Evolutionary conservation across 2,329 filamentous ascomycete genomes (phyloP), one percentile per base, ranked within the genome.

Genomic region (Coleophoma cylindrospora): DNA sequence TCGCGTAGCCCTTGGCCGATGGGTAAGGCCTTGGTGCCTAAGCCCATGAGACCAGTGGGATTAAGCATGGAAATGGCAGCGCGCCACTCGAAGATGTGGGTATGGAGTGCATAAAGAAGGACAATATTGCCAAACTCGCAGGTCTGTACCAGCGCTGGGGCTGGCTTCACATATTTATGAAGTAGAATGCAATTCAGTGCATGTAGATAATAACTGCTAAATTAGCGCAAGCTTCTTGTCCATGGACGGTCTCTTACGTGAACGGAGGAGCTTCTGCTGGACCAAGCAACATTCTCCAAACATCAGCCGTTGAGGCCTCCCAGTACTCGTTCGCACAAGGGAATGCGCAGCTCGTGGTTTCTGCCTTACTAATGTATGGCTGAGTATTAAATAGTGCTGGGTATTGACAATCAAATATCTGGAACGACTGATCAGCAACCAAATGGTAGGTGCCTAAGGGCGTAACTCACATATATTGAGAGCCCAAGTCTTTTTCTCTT

Each of bases 31-130:
- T 54, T 54, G 33, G 58, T 59, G 4, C 57, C 55, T 13, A 59
- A 55, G 3, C 60, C 61, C 50, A 58, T 58, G 1, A 63, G 45
- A 9, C 60, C 61, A 0, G 61, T 63, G 0, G 61, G 61, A 36
- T 62, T 62, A 27, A 62, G 52, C 61, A 63, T 63, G 3, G 47
- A 54, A 5, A 59, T 60, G 11, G 55, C 50, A 50, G 59, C 55
- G 2, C 61, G 57, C 61, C 61, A 63, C 45, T 63, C 61, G 40
- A 62, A 63, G 22, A 63, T 60, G 33, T 61, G 60, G 1, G 59
- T 61, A 43, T 62, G 61, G 2, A 63, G 50, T 3, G 60, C 59
- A 38, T 63, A 63, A n/a, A 63, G 54, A 7, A 63, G 49, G 7
- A 62, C 50, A 3, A 54, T 57, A 34, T 61, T 61, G 4, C 60